Evolutionary conservation across 108 stramenopile species (phyloP).

Genomic region (Poteriospumella lacustris): DNA sequence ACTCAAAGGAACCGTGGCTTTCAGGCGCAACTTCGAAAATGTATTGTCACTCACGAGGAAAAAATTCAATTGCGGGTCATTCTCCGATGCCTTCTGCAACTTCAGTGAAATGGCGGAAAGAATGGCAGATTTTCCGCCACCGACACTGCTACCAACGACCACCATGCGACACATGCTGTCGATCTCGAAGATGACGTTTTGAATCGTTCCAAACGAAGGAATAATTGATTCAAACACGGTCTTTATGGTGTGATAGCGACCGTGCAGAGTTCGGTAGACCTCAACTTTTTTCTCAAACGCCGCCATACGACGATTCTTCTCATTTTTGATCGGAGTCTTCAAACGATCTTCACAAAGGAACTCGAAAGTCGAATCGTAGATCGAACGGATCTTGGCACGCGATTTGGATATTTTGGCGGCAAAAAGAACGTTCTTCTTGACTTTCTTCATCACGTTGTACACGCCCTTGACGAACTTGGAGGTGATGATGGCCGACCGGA

Average conservation of each 20-base stretch:
- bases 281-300: too few species aligned
- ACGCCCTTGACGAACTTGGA: too few species aligned
- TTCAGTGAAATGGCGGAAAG: background rate
- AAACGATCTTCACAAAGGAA: background rate
- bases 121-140: background rate
- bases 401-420: background rate
- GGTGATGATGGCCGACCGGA: too few species aligned
- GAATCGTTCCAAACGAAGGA: background rate
- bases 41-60: too few species aligned
- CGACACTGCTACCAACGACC: background rate
- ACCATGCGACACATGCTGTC: background rate
- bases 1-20: too few species aligned
- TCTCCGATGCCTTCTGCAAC: background rate
- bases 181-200: background rate
- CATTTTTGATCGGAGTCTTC: background rate
- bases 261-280: too few species aligned
- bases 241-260: background rate
- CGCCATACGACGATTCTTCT: too few species aligned
- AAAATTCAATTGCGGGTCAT: too few species aligned
- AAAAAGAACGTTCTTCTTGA: background rate
- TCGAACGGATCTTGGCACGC: background rate
- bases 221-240: background rate
- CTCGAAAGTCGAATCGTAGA: background rate
- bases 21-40: too few species aligned
- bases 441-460: background rate